A percentile compares a stretch with the other conserved stretches of the same genome.
These are phyloP conservation scores for Chlamydomonas asymmetrica DNA, from an alignment of 139 green algal species.

Conservation along the genomic window DNA sequence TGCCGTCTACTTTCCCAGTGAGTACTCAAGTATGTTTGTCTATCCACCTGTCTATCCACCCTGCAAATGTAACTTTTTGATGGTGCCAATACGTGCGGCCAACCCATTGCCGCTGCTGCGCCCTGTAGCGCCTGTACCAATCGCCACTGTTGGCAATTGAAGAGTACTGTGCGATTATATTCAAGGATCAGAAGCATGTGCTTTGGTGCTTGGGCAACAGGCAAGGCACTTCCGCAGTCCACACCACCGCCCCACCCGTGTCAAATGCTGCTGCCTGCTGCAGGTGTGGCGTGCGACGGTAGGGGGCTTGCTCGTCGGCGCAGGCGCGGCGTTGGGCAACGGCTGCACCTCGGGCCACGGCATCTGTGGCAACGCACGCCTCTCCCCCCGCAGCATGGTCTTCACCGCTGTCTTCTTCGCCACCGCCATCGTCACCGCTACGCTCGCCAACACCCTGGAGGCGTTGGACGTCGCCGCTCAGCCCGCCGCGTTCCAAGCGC, in stretches of 20 bases:
- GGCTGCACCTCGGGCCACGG: conserved; percentile 84
- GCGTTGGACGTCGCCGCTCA: conserved; percentile 22
- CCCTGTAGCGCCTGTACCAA: no score
- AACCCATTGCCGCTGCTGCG: no score
- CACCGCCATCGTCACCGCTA: conserved; percentile 34
- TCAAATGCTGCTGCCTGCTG: no score
- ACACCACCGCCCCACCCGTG: no score
- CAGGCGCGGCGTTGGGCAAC: conserved; percentile 69
- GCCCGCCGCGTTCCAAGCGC: conserved; percentile 9
- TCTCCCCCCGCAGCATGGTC: conserved; percentile 52
- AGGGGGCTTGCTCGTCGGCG: conserved; percentile 67
- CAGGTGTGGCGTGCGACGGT: conserved; percentile 39
- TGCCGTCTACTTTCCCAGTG: conserved; percentile 44
- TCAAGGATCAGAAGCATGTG: no score
- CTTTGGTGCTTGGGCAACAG: no score
- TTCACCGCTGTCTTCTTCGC: conserved; percentile 70
- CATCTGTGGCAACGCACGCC: conserved; percentile 63
- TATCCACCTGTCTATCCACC: no score
- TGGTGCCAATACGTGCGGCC: no score
- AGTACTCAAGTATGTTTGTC: background rate
- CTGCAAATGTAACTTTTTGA: no score
- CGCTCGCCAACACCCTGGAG: conserved; percentile 18
- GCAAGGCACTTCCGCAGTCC: no score
- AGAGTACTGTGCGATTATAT: no score
- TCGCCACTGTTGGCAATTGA: no score